phyloP scores from a whole-genome alignment of 768 basidiomycete genomes.

The Tylopilus rubrobrunneus region DNA sequence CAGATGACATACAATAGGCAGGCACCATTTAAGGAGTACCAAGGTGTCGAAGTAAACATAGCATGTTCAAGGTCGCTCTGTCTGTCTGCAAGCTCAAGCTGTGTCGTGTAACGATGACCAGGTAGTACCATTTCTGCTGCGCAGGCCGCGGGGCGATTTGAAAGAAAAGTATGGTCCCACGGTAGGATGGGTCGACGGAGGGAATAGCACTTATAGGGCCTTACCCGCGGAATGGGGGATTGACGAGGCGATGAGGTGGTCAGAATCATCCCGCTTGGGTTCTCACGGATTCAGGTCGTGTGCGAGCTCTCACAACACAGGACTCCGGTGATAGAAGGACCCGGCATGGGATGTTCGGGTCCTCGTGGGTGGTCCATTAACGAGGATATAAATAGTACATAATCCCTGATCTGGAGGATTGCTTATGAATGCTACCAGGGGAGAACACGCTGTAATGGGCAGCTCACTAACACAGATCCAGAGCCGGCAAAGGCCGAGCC shows the following conservation, averaged over 20 bases:
- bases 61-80: neutral
- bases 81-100: neutral
- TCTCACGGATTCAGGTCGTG: neutral
- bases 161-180: neutral
- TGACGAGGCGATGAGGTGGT: neutral
- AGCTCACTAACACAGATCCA: neutral
- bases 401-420: neutral
- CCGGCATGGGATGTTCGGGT: neutral
- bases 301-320: constrained; percentile 3
- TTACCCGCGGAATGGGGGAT: neutral
- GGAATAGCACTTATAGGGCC: neutral
- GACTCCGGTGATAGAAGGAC: neutral
- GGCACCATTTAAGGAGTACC: neutral
- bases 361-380: neutral
- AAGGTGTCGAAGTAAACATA: neutral
- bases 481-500: neutral
- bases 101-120: neutral
- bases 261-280: neutral
- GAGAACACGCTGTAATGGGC: neutral
- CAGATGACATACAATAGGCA: neutral
- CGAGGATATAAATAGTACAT: neutral
- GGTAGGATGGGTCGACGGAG: neutral
- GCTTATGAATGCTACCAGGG: neutral
- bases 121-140: neutral
- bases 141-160: neutral